Percentiles rank a stretch among this genome's conserved stretches.
Evolutionary conservation across 768 basidiomycete species (phyloP).

Genomic region (Collybia sp.): DNA sequence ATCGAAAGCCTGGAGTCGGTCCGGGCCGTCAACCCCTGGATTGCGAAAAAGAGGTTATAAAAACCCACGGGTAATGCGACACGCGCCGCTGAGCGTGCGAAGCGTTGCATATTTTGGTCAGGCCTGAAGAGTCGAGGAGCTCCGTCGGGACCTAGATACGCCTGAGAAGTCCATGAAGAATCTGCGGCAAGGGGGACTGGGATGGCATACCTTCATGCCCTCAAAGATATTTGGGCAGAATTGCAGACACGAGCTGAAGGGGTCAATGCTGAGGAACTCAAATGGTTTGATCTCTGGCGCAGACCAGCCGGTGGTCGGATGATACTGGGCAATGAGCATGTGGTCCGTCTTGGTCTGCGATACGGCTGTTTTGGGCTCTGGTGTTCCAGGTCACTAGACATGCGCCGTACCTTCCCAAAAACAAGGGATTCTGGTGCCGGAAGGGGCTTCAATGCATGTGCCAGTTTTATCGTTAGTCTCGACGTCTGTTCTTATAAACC

Average conservation of each 20-base stretch:
- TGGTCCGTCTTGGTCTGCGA: constrained; percentile 65
- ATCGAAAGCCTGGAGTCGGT: constrained; percentile 52
- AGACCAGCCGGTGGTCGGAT: constrained; percentile 63
- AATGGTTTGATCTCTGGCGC: constrained; percentile 73
- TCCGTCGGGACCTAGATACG: constrained; percentile 69
- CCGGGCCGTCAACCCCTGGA: neutral
- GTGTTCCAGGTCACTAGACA: neutral
- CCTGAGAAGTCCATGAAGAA: constrained; percentile 30
- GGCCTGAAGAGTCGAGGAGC: constrained; percentile 78
- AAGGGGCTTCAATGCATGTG: constrained; percentile 45
- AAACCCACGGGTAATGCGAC: constrained; percentile 64
- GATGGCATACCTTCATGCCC: constrained; percentile 61
- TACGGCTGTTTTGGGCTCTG: neutral
- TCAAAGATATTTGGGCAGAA: constrained; percentile 87
- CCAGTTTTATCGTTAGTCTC: constrained; percentile 42
- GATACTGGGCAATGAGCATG: constrained; percentile 68
- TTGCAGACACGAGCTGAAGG: constrained; percentile 75
- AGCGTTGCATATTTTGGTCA: constrained; percentile 78
- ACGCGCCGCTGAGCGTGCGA: constrained; percentile 63
- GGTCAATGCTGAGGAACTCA: constrained; percentile 63
- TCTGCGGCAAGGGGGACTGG: neutral
- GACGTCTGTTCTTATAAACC: constrained; percentile 58
- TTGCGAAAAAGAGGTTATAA: neutral
- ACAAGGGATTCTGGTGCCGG: constrained; percentile 40
- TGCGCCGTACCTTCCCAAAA: constrained; percentile 55